A percentile compares a stretch with the other conserved stretches of the same genome.
phyloP scores from a whole-genome alignment of 805 yeast genomes.

The Yarrowia sp. region DNA sequence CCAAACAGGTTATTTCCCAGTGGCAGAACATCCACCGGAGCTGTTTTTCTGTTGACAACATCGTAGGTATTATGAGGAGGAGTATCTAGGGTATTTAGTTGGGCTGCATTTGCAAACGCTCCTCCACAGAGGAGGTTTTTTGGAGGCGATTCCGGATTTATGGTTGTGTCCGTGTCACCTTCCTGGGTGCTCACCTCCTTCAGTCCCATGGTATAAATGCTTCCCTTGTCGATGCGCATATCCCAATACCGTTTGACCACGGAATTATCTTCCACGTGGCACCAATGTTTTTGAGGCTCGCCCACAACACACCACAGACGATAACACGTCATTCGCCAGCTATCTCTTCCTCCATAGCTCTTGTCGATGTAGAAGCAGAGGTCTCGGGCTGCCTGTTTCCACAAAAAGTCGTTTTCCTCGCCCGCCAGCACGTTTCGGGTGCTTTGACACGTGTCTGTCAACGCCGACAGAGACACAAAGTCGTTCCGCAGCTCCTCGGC shows the following conservation, averaged over 20 bases:
- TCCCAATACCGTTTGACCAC: slow-evolving; percentile 21
- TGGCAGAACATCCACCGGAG: neutral
- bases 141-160: neutral
- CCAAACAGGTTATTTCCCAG: neutral
- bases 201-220: slow-evolving; percentile 15
- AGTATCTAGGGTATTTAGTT: neutral
- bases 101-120: neutral
- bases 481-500: neutral
- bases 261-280: slow-evolving; percentile 20
- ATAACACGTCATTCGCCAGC: slow-evolving; percentile 7
- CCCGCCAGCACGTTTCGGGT: neutral
- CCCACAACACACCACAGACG: neutral
- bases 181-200: neutral
- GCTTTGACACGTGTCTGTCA: slow-evolving; percentile 1
- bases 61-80: slow-evolving; percentile 4
- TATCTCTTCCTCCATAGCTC: neutral
- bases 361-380: slow-evolving; percentile 10
- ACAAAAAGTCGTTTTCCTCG: neutral
- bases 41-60: slow-evolving; percentile 16
- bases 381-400: neutral
- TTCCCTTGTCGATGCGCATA: slow-evolving; percentile 5
- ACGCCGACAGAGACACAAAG: neutral
- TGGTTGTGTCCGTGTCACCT: too few relatives aligned
- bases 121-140: neutral
- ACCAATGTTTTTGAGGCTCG: neutral